phyloP scores from a whole-genome alignment of 371 early-diverging fungal genomes.

The Mucor velutinosus region DNA sequence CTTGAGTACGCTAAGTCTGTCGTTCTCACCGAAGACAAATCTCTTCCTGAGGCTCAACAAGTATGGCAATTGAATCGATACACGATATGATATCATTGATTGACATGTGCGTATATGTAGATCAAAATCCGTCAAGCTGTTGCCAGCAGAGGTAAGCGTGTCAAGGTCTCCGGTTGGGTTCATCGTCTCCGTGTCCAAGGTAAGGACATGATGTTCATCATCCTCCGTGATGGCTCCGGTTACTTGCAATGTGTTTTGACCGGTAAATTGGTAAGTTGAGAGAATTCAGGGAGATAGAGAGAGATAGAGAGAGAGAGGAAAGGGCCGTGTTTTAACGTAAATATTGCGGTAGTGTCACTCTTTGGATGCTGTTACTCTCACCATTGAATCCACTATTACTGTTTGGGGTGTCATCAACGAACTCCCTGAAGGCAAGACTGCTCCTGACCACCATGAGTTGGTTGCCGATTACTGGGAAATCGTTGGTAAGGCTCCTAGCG shows the following conservation, averaged over 20 bases:
- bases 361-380: constrained; percentile 91
- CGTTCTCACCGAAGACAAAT: constrained; percentile 73
- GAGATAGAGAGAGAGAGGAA: too few relatives aligned
- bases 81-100: neutral
- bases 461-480: constrained; percentile 96
- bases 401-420: constrained; percentile 87
- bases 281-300: too few relatives aligned
- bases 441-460: constrained; percentile 96
- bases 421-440: constrained; percentile 94
- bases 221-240: constrained; percentile 95
- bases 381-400: constrained; percentile 90
- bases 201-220: constrained; percentile 94
- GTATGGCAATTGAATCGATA: constrained; percentile 31
- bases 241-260: constrained; percentile 93
- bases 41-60: constrained; percentile 77
- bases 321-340: neutral
- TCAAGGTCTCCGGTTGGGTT: constrained; percentile 95
- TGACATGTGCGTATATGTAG: constrained; percentile 38
- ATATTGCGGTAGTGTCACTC: constrained; percentile 78
- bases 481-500: constrained; percentile 92
- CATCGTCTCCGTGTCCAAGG: constrained; percentile 95
- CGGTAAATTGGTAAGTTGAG: constrained; percentile 71
- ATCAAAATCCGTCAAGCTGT: constrained; percentile 81
- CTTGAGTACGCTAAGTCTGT: constrained; percentile 87
- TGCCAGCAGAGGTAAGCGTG: constrained; percentile 76